These are phyloP conservation scores for Xylariales sp. DNA, from an alignment of 2,329 filamentous ascomycete species.

Conservation along the genomic window DNA sequence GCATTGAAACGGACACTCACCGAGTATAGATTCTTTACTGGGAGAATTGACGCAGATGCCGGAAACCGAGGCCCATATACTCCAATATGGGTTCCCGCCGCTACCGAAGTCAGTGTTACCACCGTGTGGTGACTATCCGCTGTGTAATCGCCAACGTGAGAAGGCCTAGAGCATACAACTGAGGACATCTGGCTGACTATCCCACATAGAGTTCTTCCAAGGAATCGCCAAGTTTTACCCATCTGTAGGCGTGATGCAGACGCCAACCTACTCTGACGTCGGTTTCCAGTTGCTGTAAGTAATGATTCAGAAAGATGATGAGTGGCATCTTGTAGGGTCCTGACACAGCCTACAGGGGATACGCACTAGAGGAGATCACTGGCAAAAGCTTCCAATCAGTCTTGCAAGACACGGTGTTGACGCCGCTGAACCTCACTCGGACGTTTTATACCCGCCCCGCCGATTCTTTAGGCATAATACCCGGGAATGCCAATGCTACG, in stretches of 20 bases:
- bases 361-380: slow-evolving; percentile 33
- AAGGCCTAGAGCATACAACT: too few species aligned
- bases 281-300: slow-evolving; percentile 25
- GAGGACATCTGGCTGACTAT: slow-evolving; percentile 12
- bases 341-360: slow-evolving; percentile 30
- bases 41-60: slow-evolving; percentile 23
- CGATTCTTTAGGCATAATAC: slow-evolving; percentile 30
- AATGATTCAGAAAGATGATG: too few species aligned
- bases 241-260: slow-evolving; percentile 20
- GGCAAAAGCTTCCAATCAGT: slow-evolving; percentile 29
- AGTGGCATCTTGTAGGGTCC: too few species aligned
- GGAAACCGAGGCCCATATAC: slow-evolving; percentile 17
- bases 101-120: slow-evolving; percentile 18
- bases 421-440: slow-evolving; percentile 32
- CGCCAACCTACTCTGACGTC: slow-evolving; percentile 25
- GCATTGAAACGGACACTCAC: too few species aligned
- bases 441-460: slow-evolving; percentile 28
- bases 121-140: slow-evolving; percentile 22
- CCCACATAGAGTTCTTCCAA: slow-evolving; percentile 19
- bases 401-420: slow-evolving; percentile 30
- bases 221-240: slow-evolving; percentile 24
- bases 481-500: slow-evolving; percentile 23
- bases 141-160: slow-evolving; percentile 23
- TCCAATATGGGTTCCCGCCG: slow-evolving; percentile 25
- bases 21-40: slow-evolving; percentile 23